A percentile compares a stretch with the other conserved stretches of the same genome.
phyloP scores from a whole-genome alignment of 352 stramenopile species.

The Achlya hypogyna region DNA sequence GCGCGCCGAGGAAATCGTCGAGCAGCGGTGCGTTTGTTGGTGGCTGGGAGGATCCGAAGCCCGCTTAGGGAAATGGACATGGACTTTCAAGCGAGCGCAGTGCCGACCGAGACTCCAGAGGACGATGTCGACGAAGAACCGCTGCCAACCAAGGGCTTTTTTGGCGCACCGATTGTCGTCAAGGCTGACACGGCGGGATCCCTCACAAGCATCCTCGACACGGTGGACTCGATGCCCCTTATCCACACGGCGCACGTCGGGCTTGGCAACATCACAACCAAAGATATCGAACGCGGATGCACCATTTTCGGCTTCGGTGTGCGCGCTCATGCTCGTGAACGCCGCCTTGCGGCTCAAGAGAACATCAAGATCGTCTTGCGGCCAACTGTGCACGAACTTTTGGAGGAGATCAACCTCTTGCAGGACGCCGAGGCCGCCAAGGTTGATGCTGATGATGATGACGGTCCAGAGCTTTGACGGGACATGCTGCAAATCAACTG shows the following conservation, averaged over 20 bases:
- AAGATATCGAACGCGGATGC: conserved; percentile 74
- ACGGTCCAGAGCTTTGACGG: background rate
- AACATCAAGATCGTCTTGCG: conserved; percentile 59
- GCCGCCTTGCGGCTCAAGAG: conserved; percentile 39
- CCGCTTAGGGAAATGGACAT: conserved; percentile 47
- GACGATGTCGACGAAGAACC: conserved; percentile 32
- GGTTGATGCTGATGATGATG: background rate
- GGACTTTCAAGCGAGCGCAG: conserved; percentile 53
- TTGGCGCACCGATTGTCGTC: conserved; percentile 51
- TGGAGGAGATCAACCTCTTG: conserved; percentile 45
- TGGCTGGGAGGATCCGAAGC: background rate
- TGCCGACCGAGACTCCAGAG: conserved; percentile 34
- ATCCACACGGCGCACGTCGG: conserved; percentile 63
- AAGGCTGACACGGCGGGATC: conserved; percentile 70
- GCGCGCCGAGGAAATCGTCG: conserved; percentile 56
- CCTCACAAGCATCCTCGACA: conserved; percentile 78
- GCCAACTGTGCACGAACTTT: conserved; percentile 64
- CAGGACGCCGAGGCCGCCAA: background rate
- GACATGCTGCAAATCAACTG: background rate
- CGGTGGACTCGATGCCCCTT: conserved; percentile 47
- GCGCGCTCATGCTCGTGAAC: conserved; percentile 50
- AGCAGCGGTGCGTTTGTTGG: conserved; percentile 41
- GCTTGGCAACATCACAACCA: conserved; percentile 65
- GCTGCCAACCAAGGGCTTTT: conserved; percentile 17
- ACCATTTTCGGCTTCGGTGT: conserved; percentile 82